A percentile compares a stretch with the other conserved stretches of the same genome.
These are phyloP conservation scores for Tetrahymena thermophila DNA, from an alignment of 73 alveolate genomes.

Conservation along the genomic window DNA sequence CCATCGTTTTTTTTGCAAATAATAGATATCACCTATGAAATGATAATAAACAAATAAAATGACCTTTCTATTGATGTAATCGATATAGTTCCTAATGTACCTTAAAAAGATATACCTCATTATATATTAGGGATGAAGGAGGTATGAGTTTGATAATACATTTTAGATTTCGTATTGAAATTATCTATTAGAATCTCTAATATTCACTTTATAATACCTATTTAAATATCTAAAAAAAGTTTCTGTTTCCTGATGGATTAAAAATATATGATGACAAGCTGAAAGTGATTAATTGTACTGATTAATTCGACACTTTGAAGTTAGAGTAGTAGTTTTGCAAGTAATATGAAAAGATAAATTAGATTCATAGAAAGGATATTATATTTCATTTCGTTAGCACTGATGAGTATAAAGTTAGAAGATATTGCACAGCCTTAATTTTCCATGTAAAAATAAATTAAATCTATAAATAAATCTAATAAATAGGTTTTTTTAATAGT, in stretches of 20 bases:
- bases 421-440: neutral
- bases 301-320: neutral
- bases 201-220: neutral
- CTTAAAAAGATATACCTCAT: neutral
- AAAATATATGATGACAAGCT: neutral
- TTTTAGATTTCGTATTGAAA: neutral
- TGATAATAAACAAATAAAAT: neutral
- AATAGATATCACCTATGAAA: neutral
- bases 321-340: neutral
- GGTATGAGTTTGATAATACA: neutral
- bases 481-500: neutral
- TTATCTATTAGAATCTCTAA: neutral
- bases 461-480: neutral
- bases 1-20: neutral
- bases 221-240: neutral
- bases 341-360: neutral
- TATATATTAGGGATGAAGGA: neutral
- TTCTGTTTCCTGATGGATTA: neutral
- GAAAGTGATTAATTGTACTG: neutral
- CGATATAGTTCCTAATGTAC: neutral
- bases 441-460: neutral
- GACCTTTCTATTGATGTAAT: neutral
- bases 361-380: neutral
- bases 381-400: neutral
- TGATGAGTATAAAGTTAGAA: neutral